A percentile compares a stretch with the other conserved stretches of the same genome.
Evolutionary conservation across 352 stramenopile genomes (phyloP).

Genomic region (Phytophthora fragariae): DNA sequence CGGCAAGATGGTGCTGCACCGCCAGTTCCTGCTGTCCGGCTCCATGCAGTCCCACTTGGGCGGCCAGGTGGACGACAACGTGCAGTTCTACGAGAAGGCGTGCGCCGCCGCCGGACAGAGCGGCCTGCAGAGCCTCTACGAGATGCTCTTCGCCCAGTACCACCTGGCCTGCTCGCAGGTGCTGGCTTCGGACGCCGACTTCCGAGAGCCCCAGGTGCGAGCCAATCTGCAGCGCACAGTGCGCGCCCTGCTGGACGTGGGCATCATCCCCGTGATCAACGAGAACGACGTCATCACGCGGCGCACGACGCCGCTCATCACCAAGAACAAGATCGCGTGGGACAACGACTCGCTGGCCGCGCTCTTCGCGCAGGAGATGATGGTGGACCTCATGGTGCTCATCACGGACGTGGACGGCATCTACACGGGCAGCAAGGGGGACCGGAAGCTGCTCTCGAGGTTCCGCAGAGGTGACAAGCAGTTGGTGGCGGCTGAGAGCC

Average conservation of each 20-base stretch:
- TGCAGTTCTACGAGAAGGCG: constrained; percentile 79
- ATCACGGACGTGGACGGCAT: constrained; percentile 82
- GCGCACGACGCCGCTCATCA: constrained; percentile 67
- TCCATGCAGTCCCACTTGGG: constrained; percentile 87
- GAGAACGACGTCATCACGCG: constrained; percentile 88
- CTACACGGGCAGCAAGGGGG: constrained; percentile 38
- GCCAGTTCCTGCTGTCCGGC: constrained; percentile 83
- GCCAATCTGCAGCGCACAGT: constrained; percentile 76
- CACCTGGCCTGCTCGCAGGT: constrained; percentile 86
- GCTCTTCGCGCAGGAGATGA: constrained; percentile 77
- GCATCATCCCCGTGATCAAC: constrained; percentile 89
- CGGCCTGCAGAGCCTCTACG: constrained; percentile 85
- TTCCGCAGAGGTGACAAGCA: constrained; percentile 61
- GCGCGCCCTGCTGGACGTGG: constrained; percentile 72
- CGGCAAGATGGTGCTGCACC: constrained; percentile 81
- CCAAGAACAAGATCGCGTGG: constrained; percentile 75
- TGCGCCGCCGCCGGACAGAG: constrained; percentile 76
- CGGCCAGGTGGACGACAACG: constrained; percentile 60
- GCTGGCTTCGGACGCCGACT: constrained; percentile 82
- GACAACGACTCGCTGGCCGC: constrained; percentile 88
- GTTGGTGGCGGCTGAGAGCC: constrained; percentile 56
- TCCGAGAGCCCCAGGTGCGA: constrained; percentile 66
- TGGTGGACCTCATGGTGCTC: constrained; percentile 79
- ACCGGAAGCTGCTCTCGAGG: constrained; percentile 49
- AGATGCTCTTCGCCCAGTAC: constrained; percentile 89